These are phyloP conservation scores for Clavariopsis aquatica DNA, from an alignment of 495 filamentous ascomycete species.

Conservation along the genomic window DNA sequence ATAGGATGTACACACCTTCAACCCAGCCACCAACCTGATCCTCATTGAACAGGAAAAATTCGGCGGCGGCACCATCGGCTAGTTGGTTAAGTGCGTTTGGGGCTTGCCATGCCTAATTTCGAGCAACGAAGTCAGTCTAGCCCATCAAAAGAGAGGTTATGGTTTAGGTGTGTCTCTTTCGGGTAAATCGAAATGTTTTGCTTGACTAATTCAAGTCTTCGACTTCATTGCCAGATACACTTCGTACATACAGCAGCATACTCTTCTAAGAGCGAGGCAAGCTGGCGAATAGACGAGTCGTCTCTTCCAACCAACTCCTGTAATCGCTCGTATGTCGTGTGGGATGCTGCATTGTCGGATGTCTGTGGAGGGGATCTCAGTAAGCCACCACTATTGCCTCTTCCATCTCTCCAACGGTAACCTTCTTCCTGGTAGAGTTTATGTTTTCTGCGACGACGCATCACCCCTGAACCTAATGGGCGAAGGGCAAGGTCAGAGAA, in stretches of 20 bases:
- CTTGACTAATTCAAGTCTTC: too few species aligned
- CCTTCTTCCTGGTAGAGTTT: background rate
- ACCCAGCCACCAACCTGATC: background rate
- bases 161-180: too few species aligned
- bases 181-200: too few species aligned
- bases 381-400: background rate
- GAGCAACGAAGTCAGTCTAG: too few species aligned
- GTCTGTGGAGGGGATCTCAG: background rate
- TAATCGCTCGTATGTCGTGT: too few species aligned
- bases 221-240: too few species aligned
- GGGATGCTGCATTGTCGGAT: too few species aligned
- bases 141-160: too few species aligned
- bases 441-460: background rate
- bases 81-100: background rate
- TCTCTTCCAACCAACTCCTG: too few species aligned
- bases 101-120: background rate
- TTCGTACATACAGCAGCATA: background rate
- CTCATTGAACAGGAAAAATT: background rate
- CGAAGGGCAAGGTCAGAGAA: too few species aligned
- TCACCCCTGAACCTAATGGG: background rate
- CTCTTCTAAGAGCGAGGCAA: too few species aligned
- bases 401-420: background rate
- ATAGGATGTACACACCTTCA: background rate
- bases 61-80: background rate
- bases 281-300: too few species aligned